These are phyloP conservation scores for Puccinia novopanici DNA, from an alignment of 1,284 basidiomycete genomes.

Conservation along the genomic window DNA sequence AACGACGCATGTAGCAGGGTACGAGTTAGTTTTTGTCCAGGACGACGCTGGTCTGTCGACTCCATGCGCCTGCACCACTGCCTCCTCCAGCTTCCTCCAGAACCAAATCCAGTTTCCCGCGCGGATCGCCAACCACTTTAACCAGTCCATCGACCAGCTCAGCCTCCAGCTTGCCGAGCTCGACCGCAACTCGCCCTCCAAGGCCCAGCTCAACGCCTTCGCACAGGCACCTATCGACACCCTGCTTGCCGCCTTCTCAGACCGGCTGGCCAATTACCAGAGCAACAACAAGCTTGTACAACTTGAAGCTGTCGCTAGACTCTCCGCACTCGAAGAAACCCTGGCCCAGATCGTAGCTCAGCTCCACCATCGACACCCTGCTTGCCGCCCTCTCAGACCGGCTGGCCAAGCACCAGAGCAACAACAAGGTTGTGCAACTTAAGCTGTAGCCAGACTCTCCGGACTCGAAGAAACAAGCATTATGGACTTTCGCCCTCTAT, in stretches of 20 bases:
- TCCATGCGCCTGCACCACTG: slow-evolving; percentile 2
- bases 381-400: too few species aligned
- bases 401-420: slow-evolving; percentile 1
- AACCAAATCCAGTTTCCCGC: slow-evolving; percentile 23
- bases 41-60: too few species aligned
- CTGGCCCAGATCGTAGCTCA: neutral
- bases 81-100: slow-evolving; percentile 22
- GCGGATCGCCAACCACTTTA: slow-evolving; percentile 8
- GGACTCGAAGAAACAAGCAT: slow-evolving; percentile 3
- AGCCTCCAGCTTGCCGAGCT: neutral
- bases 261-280: slow-evolving; percentile 11
- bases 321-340: slow-evolving; percentile 4
- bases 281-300: neutral
- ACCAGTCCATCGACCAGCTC: neutral
- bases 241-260: too few species aligned
- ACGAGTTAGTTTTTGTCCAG: too few species aligned
- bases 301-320: neutral
- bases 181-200: slow-evolving; percentile 12
- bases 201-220: slow-evolving; percentile 1
- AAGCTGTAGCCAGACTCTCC: slow-evolving; percentile 1
- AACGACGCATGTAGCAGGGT: too few species aligned
- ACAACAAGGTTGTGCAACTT: slow-evolving; percentile 7
- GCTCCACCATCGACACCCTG: too few species aligned
- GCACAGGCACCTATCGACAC: neutral
- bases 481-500: too few species aligned